Conservation (phyloP, 257 asterid genomes). For the Schizonepeta tenuifolia region DNA sequence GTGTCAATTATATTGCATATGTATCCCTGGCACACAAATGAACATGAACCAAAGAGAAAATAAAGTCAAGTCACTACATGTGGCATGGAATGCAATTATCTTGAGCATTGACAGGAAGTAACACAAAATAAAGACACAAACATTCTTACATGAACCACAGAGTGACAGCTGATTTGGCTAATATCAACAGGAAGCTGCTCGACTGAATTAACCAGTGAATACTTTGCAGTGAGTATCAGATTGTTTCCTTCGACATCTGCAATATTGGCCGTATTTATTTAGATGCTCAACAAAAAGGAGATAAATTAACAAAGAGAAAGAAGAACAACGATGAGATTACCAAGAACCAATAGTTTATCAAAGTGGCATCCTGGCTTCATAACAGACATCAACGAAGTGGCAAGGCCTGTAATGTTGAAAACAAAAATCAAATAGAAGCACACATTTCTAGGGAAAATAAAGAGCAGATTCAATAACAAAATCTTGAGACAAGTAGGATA, state of each 20-base stretch:
- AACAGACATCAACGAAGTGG: slow-evolving; percentile 59
- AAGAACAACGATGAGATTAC: slow-evolving; percentile 45
- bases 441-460: slow-evolving; percentile 2
- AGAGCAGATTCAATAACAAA: slow-evolving; percentile 3
- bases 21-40: slow-evolving; percentile 76
- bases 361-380: slow-evolving; percentile 84
- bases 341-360: slow-evolving; percentile 89
- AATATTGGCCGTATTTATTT: slow-evolving; percentile 26
- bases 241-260: slow-evolving; percentile 85
- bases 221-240: slow-evolving; percentile 77
- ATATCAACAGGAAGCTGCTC: slow-evolving; percentile 78
- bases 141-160: slow-evolving; percentile 83
- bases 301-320: neutral
- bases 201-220: slow-evolving; percentile 68
- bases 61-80: neutral
- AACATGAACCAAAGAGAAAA: slow-evolving; percentile 17
- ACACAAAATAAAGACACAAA: slow-evolving; percentile 11
- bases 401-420: slow-evolving; percentile 61
- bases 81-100: neutral
- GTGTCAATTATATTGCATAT: slow-evolving; percentile 86
- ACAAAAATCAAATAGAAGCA: slow-evolving; percentile 32
- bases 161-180: slow-evolving; percentile 62
- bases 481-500: slow-evolving; percentile 13
- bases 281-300: neutral
- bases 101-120: slow-evolving; percentile 9